Evolutionary conservation across 2,329 filamentous ascomycete species (phyloP), one percentile per base, ranked within the genome.

Genomic region (Fusarium duplospermum): DNA sequence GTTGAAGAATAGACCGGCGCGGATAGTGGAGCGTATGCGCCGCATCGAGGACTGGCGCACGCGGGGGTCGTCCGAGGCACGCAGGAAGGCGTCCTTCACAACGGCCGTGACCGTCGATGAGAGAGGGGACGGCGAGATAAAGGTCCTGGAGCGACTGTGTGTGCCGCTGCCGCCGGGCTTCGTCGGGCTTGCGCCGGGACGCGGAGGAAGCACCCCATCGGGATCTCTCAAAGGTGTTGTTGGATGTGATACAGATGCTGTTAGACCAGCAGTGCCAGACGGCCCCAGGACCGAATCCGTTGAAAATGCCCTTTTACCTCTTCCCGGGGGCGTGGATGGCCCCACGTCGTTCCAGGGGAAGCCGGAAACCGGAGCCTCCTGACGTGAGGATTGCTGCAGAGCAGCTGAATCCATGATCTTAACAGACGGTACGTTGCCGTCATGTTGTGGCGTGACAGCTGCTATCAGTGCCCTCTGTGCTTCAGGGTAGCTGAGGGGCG

Each of bases 111-210:
- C 87, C 2, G 89, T 90, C 0, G 89, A 90, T 2, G 89, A 89
- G 36, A 91, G 84, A 0, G 89, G 89, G 0, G 89, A 90, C 13
- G 89, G 89, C 4, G 89, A 90, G 69, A 90, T 89, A 40, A 91
- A 86, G 3, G 86, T 84, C 35, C 86, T 86, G 31, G 85, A 70
- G 75, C 81, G 71, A 75, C 80, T 71, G 77, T 80, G 71, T 70
- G 75, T 47, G 75, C 67, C 66, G 29, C 64, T 61, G 33, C 79
- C 71, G 22, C 59, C 63, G 69, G 79, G 59, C 74, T 83, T 77
- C 77, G 81, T 64, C 74, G 73, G 67, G 35, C 78, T 78, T 27
- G 75, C 70, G 10, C 74, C 66, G 20, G 79, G 71, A 64, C 76
- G 82, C 58, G 77, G 81, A 64, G 80, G 79, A 20, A 78, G 73